Conservation (phyloP, 306 rosid genomes). For the Oemleria cerasiformis region DNA sequence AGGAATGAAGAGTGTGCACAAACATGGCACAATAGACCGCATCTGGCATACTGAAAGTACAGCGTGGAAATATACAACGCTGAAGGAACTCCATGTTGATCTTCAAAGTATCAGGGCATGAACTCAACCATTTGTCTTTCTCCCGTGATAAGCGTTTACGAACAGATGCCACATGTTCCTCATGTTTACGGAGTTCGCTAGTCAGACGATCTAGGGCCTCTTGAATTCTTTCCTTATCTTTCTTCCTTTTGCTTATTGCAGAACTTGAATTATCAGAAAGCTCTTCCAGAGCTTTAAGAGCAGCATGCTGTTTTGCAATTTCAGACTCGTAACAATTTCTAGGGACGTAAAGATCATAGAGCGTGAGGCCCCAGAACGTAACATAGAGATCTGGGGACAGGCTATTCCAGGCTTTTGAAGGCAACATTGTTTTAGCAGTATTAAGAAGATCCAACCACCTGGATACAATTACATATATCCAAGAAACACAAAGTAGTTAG, state of each 20-base stretch:
- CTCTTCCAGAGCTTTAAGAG: slow-evolving; percentile 90
- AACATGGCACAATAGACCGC: slow-evolving; percentile 98
- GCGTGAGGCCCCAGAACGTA: slow-evolving; percentile 98
- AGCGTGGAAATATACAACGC: slow-evolving; percentile 97
- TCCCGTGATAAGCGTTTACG: slow-evolving; percentile 78
- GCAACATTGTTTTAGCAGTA: slow-evolving; percentile 82
- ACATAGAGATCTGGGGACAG: slow-evolving; percentile 95
- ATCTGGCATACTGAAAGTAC: slow-evolving; percentile 99
- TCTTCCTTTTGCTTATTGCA: slow-evolving; percentile 90
- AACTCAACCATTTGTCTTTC: slow-evolving; percentile 94
- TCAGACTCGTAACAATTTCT: slow-evolving; percentile 85
- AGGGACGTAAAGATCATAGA: slow-evolving; percentile 91
- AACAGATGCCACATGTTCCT: slow-evolving; percentile 86
- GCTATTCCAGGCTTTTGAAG: slow-evolving; percentile 96
- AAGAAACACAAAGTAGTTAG: slow-evolving; percentile 5
- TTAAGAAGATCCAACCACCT: slow-evolving; percentile 89
- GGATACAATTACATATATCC: slow-evolving; percentile 24
- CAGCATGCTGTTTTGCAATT: slow-evolving; percentile 82
- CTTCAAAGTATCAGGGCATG: slow-evolving; percentile 93
- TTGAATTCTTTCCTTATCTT: slow-evolving; percentile 97
- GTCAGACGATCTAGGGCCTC: slow-evolving; percentile 88
- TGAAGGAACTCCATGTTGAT: slow-evolving; percentile 99
- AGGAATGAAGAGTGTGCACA: slow-evolving; percentile 96
- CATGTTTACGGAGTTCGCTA: slow-evolving; percentile 76
- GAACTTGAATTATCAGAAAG: slow-evolving; percentile 95